These are phyloP conservation scores for Fusarium sp. DNA, from an alignment of 2,329 filamentous ascomycete species.

Conservation along the genomic window DNA sequence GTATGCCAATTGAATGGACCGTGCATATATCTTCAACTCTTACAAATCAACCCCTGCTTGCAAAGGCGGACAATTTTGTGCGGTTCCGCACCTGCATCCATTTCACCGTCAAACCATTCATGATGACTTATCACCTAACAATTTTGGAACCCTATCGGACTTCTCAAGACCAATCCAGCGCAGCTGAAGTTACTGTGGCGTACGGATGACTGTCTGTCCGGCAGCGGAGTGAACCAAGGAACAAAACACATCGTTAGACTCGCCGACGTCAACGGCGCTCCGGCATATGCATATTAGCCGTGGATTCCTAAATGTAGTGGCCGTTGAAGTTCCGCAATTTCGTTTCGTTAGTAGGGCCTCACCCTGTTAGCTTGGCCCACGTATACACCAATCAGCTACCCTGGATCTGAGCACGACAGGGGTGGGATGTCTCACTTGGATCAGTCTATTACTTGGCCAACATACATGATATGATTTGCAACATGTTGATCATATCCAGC, in stretches of 20 bases:
- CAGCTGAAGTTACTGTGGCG: neutral
- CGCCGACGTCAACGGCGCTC: neutral
- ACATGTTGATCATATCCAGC: neutral
- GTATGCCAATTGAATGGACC: neutral
- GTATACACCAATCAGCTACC: neutral
- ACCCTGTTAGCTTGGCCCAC: neutral
- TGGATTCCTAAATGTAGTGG: neutral
- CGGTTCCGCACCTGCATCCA: neutral
- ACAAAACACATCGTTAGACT: neutral
- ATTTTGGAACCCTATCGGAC: neutral
- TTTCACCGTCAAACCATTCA: rapidly evolving
- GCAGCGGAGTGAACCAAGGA: neutral
- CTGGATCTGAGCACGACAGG: neutral
- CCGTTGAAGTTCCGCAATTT: neutral
- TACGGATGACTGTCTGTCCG: neutral
- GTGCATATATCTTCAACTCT: too few species aligned
- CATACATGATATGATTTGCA: neutral
- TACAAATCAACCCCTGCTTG: too few species aligned
- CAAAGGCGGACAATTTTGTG: too few species aligned
- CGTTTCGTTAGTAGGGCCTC: neutral
- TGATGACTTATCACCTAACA: neutral
- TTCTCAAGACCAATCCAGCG: neutral
- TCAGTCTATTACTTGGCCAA: neutral
- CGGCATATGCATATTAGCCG: neutral
- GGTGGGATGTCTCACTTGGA: neutral